A percentile compares a stretch with the other conserved stretches of the same genome.
Conservation (phyloP, 257 asterid genomes). For the Solanum pennellii region DNA sequence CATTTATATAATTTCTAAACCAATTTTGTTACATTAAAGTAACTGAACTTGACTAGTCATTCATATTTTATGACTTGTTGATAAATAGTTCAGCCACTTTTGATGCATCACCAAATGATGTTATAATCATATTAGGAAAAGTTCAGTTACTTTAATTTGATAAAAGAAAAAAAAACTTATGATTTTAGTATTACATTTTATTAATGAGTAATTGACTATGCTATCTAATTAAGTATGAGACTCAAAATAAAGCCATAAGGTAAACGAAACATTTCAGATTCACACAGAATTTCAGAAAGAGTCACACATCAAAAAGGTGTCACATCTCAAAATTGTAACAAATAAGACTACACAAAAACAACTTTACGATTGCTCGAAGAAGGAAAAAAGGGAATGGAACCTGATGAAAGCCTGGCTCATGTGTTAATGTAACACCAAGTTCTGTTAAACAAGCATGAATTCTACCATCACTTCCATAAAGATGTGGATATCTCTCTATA, state of each 20-base stretch:
- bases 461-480: constrained; percentile 78
- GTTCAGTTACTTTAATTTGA: neutral
- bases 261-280: neutral
- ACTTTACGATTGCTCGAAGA: neutral
- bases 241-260: no score
- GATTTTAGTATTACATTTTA: neutral
- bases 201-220: neutral
- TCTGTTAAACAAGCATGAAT: constrained; percentile 63
- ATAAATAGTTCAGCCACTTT: no score
- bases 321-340: neutral
- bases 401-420: constrained; percentile 81
- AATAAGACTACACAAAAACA: neutral
- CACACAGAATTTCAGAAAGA: accelerated
- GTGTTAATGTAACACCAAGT: constrained; percentile 55
- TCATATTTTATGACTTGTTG: neutral
- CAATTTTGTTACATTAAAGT: neutral
- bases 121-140: no score
- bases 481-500: constrained; percentile 47
- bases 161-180: neutral
- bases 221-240: neutral
- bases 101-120: neutral
- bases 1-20: neutral
- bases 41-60: neutral
- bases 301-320: neutral
- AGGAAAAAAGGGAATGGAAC: constrained; percentile 2